Conservation (phyloP, 2,329 filamentous ascomycete species). For the Aaosphaeria arxii region DNA sequence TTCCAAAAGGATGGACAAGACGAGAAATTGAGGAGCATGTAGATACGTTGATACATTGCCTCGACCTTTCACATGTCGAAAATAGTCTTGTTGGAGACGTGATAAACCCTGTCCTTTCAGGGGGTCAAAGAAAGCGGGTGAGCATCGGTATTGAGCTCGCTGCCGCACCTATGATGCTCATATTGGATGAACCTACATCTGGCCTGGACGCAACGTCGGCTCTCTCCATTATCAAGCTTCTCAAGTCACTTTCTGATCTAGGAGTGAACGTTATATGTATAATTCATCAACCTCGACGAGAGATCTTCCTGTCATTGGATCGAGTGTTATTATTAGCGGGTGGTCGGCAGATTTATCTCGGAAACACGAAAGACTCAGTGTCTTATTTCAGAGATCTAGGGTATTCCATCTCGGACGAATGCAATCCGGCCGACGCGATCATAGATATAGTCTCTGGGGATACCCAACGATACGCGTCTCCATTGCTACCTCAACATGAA, state of each 20-base stretch:
- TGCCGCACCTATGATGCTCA: constrained; percentile 50
- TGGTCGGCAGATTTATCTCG: constrained; percentile 56
- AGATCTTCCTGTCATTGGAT: constrained; percentile 59
- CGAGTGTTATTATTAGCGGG: constrained; percentile 54
- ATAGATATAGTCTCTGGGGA: constrained; percentile 63
- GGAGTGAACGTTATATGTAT: constrained; percentile 59
- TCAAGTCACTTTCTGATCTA: constrained; percentile 53
- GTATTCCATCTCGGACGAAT: constrained; percentile 47
- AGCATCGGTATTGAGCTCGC: constrained; percentile 60
- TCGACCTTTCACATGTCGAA: constrained; percentile 50
- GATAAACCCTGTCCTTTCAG: constrained; percentile 52
- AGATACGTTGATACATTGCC: constrained; percentile 55
- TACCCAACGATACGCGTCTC: no score
- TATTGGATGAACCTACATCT: constrained; percentile 4
- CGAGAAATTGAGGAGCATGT: constrained; percentile 55
- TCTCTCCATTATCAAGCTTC: constrained; percentile 53
- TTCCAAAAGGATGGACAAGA: no score
- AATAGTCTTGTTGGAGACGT: constrained; percentile 53
- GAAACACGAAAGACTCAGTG: constrained; percentile 43
- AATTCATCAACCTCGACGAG: constrained; percentile 58
- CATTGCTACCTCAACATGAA: no score
- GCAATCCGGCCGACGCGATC: constrained; percentile 57
- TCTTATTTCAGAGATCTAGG: constrained; percentile 53
- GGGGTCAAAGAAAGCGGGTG: constrained; percentile 56
- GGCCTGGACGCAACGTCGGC: constrained; percentile 52